These are phyloP conservation scores for Melanopsichium pennsylvanicum DNA, from an alignment of 1,284 basidiomycete species.

Conservation along the genomic window DNA sequence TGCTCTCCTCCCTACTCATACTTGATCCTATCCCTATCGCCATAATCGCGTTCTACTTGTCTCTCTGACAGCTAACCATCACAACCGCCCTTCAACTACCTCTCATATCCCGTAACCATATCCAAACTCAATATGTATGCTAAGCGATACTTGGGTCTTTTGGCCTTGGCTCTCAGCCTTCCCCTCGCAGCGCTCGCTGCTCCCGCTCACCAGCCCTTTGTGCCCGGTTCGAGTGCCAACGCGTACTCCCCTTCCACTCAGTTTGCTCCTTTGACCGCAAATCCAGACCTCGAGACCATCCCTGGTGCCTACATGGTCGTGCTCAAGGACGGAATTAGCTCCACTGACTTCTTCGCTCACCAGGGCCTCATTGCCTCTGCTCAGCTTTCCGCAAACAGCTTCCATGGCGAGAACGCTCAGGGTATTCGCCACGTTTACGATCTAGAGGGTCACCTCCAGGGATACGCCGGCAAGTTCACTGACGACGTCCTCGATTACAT, in stretches of 20 bases:
- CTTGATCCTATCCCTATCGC: not conserved
- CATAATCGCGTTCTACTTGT: not conserved
- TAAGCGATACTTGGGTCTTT: constrained; percentile 44
- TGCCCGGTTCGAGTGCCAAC: constrained; percentile 42
- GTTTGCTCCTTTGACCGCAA: constrained; percentile 47
- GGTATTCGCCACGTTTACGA: constrained; percentile 62
- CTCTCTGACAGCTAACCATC: not conserved
- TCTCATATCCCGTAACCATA: not conserved
- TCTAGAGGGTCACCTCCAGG: constrained; percentile 69
- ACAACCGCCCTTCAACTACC: not conserved
- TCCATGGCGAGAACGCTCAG: constrained; percentile 46
- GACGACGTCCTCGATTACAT: constrained; percentile 78
- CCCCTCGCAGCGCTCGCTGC: constrained; percentile 44
- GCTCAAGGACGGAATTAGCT: constrained; percentile 59
- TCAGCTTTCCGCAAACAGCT: constrained; percentile 48
- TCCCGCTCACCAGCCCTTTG: constrained; percentile 47
- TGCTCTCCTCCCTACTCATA: constrained; percentile 2
- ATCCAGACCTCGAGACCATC: constrained; percentile 55
- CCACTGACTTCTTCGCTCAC: constrained; percentile 55
- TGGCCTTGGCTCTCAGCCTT: constrained; percentile 46
- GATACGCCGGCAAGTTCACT: constrained; percentile 87
- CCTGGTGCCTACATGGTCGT: constrained; percentile 62
- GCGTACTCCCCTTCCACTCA: constrained; percentile 41
- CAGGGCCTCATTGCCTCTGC: constrained; percentile 47
- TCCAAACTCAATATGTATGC: constrained; percentile 34